Evolutionary conservation across 331 rosid species (phyloP).

Genomic region (Ulmus americana): DNA sequence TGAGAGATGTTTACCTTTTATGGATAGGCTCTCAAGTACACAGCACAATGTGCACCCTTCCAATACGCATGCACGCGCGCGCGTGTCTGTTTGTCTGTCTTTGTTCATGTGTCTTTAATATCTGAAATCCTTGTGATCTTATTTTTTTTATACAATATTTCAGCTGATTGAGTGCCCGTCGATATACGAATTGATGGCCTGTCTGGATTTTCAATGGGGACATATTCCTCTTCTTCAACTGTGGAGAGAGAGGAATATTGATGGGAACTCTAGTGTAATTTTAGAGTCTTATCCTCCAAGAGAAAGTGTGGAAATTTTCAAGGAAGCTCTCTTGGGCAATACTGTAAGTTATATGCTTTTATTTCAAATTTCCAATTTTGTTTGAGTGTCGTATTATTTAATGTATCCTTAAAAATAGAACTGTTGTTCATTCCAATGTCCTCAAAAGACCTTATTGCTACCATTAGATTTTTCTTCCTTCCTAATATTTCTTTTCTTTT

Average conservation of each 20-base stretch:
- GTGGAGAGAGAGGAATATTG: constrained; percentile 61
- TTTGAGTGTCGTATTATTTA: not conserved
- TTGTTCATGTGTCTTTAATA: constrained; percentile 10
- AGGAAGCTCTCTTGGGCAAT: constrained; percentile 66
- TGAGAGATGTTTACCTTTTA: no score
- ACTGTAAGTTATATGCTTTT: constrained; percentile 42
- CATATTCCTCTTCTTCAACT: constrained; percentile 61
- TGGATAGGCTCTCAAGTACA: no score
- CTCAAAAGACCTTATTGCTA: not conserved
- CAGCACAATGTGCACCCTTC: no score
- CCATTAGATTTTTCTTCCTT: no score
- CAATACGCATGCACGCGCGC: no score
- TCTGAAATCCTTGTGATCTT: constrained; percentile 19
- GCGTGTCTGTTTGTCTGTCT: not conserved
- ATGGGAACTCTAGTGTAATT: constrained; percentile 45
- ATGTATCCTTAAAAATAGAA: not conserved
- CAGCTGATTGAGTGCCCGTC: constrained; percentile 96
- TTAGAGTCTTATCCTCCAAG: constrained; percentile 73
- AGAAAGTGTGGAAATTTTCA: constrained; percentile 49
- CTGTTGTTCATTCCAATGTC: not conserved
- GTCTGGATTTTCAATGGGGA: constrained; percentile 65
- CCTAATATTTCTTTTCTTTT: no score
- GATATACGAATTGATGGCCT: constrained; percentile 68
- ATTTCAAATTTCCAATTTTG: constrained; percentile 5
- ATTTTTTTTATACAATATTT: constrained; percentile 29